Percentiles rank a stretch among this genome's conserved stretches.
phyloP scores from a whole-genome alignment of 768 basidiomycete species.

The Pleurotus pulmonarius region DNA sequence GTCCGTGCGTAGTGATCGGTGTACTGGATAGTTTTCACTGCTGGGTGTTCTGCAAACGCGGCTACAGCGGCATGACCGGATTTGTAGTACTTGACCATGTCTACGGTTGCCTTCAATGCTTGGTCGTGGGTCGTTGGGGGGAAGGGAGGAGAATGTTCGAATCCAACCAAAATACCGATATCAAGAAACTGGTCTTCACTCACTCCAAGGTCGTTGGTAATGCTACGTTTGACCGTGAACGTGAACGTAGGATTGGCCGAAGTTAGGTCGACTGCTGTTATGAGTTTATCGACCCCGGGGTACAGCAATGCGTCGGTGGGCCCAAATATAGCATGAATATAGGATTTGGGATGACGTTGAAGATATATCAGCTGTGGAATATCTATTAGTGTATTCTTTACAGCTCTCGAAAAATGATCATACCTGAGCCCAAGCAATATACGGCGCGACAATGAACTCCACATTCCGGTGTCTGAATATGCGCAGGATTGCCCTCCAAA shows the following conservation, averaged over 20 bases:
- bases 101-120: slow-evolving; percentile 79
- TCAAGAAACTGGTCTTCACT: slow-evolving; percentile 93
- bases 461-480: slow-evolving; percentile 94
- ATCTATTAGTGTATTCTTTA: not conserved
- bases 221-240: slow-evolving; percentile 74
- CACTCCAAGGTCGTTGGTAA: slow-evolving; percentile 58
- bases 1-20: slow-evolving; percentile 85
- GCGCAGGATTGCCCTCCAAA: slow-evolving; percentile 90
- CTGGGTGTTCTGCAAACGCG: slow-evolving; percentile 75
- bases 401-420: slow-evolving; percentile 20
- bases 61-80: slow-evolving; percentile 78
- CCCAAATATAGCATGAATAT: slow-evolving; percentile 92
- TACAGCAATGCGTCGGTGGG: slow-evolving; percentile 89
- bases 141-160: slow-evolving; percentile 75
- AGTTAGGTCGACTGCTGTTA: slow-evolving; percentile 81
- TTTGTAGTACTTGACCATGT: slow-evolving; percentile 92
- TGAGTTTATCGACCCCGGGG: slow-evolving; percentile 83
- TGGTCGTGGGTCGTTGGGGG: slow-evolving; percentile 80
- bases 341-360: slow-evolving; percentile 87
- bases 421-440: slow-evolving; percentile 94
- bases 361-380: slow-evolving; percentile 82
- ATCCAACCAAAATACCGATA: slow-evolving; percentile 88
- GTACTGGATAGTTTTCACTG: slow-evolving; percentile 78
- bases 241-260: slow-evolving; percentile 70
- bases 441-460: slow-evolving; percentile 95